These are phyloP conservation scores for Solanum paucissectum DNA, from an alignment of 257 asterid species.

Conservation along the genomic window DNA sequence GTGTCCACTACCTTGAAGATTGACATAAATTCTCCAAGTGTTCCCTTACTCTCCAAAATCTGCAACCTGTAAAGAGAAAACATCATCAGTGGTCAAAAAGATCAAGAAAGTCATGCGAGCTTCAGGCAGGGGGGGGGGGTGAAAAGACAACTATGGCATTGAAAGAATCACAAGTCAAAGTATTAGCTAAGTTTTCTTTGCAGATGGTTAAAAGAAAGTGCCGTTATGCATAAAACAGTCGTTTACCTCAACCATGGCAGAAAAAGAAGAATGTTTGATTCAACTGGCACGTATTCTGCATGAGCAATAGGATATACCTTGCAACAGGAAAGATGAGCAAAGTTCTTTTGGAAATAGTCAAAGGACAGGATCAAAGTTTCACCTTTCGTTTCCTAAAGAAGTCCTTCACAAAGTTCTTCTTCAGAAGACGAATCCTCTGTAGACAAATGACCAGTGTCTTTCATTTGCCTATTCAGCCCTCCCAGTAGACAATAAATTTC, in stretches of 20 bases:
- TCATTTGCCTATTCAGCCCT: slow-evolving; percentile 49
- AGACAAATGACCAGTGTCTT: slow-evolving; percentile 31
- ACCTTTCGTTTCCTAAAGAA: not conserved
- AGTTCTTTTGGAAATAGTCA: not conserved
- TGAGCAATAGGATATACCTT: not conserved
- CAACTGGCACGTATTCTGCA: not conserved
- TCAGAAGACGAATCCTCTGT: slow-evolving; percentile 19
- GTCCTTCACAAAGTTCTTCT: slow-evolving; percentile 27
- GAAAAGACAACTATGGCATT: not conserved
- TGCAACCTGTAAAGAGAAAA: not conserved
- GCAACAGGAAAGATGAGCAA: not conserved
- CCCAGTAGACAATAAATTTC: slow-evolving; percentile 37
- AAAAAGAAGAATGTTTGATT: not conserved
- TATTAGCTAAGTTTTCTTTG: not conserved
- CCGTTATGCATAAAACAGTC: not conserved
- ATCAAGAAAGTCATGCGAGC: not conserved
- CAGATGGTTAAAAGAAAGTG: not conserved
- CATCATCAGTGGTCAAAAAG: not conserved
- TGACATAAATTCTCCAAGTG: not conserved
- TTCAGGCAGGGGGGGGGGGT: not conserved
- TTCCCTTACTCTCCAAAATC: not conserved
- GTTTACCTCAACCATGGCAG: not conserved
- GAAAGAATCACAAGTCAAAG: not conserved
- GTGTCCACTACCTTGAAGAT: not conserved
- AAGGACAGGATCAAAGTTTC: not conserved